Conservation (phyloP, 164 flowering plant genomes). For the Brasenia schreberi region DNA sequence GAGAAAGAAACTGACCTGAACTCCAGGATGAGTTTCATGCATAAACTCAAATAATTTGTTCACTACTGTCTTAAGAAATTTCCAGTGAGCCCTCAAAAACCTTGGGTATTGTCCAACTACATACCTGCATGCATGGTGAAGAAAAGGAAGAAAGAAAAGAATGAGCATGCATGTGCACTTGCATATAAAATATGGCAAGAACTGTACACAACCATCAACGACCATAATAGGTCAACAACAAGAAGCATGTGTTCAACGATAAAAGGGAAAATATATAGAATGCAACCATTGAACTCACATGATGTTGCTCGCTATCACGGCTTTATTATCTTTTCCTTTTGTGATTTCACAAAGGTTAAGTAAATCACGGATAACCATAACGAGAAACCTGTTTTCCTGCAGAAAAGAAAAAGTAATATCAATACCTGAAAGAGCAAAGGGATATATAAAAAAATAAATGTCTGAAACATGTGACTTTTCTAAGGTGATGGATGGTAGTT, state of each 20-base stretch:
- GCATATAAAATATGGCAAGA: not conserved
- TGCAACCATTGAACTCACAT: slow-evolving; percentile 42
- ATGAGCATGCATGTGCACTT: not conserved
- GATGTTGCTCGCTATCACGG: slow-evolving; percentile 97
- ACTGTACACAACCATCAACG: not conserved
- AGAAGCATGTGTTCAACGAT: not conserved
- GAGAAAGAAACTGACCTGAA: slow-evolving; percentile 48
- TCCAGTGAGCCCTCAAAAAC: slow-evolving; percentile 97
- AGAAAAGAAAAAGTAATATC: slow-evolving; percentile 8
- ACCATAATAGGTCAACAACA: too few species aligned
- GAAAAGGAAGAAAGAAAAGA: not conserved
- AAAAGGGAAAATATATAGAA: not conserved
- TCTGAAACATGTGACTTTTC: too few species aligned
- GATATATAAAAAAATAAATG: too few species aligned
- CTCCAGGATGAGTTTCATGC: slow-evolving; percentile 99
- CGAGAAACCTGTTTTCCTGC: slow-evolving; percentile 97
- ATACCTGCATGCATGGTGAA: slow-evolving; percentile 43
- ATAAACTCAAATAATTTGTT: slow-evolving; percentile 97
- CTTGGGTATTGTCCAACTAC: slow-evolving; percentile 98
- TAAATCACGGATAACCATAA: slow-evolving; percentile 95
- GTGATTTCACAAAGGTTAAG: slow-evolving; percentile 92
- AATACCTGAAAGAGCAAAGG: not conserved
- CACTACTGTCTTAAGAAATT: slow-evolving; percentile 96
- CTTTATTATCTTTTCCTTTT: slow-evolving; percentile 97
- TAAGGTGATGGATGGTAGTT: too few species aligned